A percentile compares a stretch with the other conserved stretches of the same genome.
These are phyloP conservation scores for Cymbidium sinense DNA, from an alignment of 106 monocot species.

Conservation along the genomic window DNA sequence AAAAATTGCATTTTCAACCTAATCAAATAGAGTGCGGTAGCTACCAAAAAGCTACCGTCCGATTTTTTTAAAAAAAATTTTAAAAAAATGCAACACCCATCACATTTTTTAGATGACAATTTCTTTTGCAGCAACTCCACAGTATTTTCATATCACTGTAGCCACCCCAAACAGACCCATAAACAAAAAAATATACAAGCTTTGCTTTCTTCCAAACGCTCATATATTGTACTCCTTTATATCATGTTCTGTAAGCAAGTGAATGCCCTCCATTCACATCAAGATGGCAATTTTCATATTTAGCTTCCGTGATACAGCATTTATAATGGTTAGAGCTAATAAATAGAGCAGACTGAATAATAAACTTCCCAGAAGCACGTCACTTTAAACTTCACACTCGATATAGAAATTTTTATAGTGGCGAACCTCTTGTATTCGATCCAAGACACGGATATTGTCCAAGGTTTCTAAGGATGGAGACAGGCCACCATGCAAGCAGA, in stretches of 20 bases:
- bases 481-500: slow-evolving; percentile 84
- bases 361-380: neutral
- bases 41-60: too few species aligned
- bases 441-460: slow-evolving; percentile 79
- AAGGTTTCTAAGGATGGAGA: slow-evolving; percentile 86
- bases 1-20: too few species aligned
- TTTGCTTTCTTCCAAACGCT: neutral
- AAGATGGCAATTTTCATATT: neutral
- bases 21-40: too few species aligned
- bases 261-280: neutral
- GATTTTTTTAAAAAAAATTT: too few species aligned
- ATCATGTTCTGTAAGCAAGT: neutral
- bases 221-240: neutral
- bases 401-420: neutral
- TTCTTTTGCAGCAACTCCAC: too few species aligned
- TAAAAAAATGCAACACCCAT: too few species aligned
- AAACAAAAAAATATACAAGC: neutral
- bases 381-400: neutral
- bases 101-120: too few species aligned
- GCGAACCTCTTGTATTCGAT: slow-evolving; percentile 82
- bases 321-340: neutral
- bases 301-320: neutral
- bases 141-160: too few species aligned
- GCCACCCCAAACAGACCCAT: too few species aligned
- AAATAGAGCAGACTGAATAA: neutral